Evolutionary conservation across 2,329 filamentous ascomycete genomes (phyloP).

Genomic region (Microcera coccophila): DNA sequence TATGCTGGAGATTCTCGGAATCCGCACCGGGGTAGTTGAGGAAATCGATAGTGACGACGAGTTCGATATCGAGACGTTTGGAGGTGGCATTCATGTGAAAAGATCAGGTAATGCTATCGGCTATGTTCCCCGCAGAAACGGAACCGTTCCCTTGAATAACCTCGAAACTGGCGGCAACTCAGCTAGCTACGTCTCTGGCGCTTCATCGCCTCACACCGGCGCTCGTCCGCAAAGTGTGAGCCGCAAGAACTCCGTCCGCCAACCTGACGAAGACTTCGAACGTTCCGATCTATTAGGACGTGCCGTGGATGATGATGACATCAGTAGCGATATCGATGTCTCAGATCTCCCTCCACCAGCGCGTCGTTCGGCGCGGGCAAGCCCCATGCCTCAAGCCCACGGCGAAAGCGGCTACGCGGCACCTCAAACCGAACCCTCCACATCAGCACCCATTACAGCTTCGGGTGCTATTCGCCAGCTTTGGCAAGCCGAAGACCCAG

Average conservation of each 20-base stretch:
- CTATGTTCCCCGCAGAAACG: slow-evolving; percentile 65
- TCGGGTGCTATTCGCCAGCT: slow-evolving; percentile 75
- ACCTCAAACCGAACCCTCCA: slow-evolving; percentile 28
- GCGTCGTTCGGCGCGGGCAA: slow-evolving; percentile 34
- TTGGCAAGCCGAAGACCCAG: slow-evolving; percentile 81
- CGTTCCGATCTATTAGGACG: slow-evolving; percentile 52
- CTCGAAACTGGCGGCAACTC: slow-evolving; percentile 39
- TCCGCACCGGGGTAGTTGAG: slow-evolving; percentile 91
- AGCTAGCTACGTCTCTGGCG: slow-evolving; percentile 52
- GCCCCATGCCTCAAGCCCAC: slow-evolving; percentile 20
- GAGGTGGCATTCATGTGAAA: slow-evolving; percentile 72
- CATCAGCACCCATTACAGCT: slow-evolving; percentile 57
- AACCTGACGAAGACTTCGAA: slow-evolving; percentile 49
- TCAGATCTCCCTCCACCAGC: slow-evolving; percentile 64
- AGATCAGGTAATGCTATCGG: slow-evolving; percentile 73
- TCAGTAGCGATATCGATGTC: slow-evolving; percentile 61
- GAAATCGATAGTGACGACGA: slow-evolving; percentile 98
- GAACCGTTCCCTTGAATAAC: slow-evolving; percentile 55
- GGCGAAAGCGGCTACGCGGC: slow-evolving; percentile 29
- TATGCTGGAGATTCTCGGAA: slow-evolving; percentile 97
- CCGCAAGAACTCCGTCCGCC: slow-evolving; percentile 48
- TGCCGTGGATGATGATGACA: slow-evolving; percentile 45
- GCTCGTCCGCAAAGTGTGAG: slow-evolving; percentile 46
- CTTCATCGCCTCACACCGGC: slow-evolving; percentile 45
- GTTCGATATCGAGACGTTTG: slow-evolving; percentile 85